Base-by-base conservation (phyloP, 192 early-diverging fungal genomes). In the Coemansia asiatica region DNA sequence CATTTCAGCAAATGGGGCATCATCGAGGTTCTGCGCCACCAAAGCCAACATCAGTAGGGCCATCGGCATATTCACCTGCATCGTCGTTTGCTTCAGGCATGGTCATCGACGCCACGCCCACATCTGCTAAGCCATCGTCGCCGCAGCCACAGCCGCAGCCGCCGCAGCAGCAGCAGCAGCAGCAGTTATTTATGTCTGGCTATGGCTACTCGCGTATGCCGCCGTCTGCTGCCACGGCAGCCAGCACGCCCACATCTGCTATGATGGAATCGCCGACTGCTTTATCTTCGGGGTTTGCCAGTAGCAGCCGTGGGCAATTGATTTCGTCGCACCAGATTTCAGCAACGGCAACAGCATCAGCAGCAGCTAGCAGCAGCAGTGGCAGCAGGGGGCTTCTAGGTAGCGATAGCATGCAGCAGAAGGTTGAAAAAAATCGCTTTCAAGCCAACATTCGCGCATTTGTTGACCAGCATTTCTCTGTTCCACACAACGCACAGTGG, bases 381-480 rank as follows among this genome's bases (percentile, higher is more conserved):
- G 55, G 40, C 53, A 21, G 57, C 29, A 13, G 26, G 9, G 44
- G 58, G 35, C n/a, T 44, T 7, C 47, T 13, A 2, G 44, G 49
- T 16, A 54, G 47, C 23, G 61, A 50, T 38, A 29, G 64, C n/a
- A 19, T 68, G 29, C 72, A 71, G 59, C 72, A 72, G 15, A 81
- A 81, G 63, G 65, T 74, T 22, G 78, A 81, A 29, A 81, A 81
- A 28, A 81, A 81, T 40, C 72, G 78, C 13, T 81, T 81, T 27
- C 78, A 81, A 60, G 78, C 78, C 36, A 81, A 75, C 60, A 75
- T 81, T 23, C 78, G 78, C 33, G 61, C 78, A 1, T 81, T 75
- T 66, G 78, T 81, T 21, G 78, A 81, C 56, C 68, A 81, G 59
- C 64, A 75, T 51, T 81, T 81, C 64, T 68, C 60, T 44, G 51